Evolutionary conservation across 441 rosid genomes (phyloP).

Genomic region (Hypseocharis bilobata): DNA sequence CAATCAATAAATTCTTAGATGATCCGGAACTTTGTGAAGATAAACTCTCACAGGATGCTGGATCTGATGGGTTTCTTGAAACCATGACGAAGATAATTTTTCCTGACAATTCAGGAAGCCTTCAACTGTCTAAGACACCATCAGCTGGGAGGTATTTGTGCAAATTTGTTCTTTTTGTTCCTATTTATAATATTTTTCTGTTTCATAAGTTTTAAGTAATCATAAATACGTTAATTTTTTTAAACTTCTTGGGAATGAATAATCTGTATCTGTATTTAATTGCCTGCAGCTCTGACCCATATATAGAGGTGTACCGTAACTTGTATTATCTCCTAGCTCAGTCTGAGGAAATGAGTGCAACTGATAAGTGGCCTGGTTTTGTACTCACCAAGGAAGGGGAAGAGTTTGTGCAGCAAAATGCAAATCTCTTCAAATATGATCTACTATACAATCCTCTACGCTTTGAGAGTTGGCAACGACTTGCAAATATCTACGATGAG

Average conservation of each 20-base stretch:
- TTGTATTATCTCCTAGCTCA: slow-evolving; percentile 80
- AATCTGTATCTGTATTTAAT: slow-evolving; percentile 23
- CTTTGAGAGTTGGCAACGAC: slow-evolving; percentile 94
- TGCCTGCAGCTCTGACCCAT: slow-evolving; percentile 72
- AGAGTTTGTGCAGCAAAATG: slow-evolving; percentile 90
- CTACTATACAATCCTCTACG: slow-evolving; percentile 80
- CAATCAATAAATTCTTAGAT: slow-evolving; percentile 80
- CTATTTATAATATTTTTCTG: background rate
- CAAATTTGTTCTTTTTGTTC: slow-evolving; percentile 14
- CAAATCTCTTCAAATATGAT: slow-evolving; percentile 84
- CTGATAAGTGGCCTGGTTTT: slow-evolving; percentile 98
- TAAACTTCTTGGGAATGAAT: slow-evolving; percentile 15
- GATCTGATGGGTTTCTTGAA: slow-evolving; percentile 74
- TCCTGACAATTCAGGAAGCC: slow-evolving; percentile 41
- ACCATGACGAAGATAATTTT: slow-evolving; percentile 56
- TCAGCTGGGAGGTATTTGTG: slow-evolving; percentile 46
- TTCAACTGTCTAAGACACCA: slow-evolving; percentile 59
- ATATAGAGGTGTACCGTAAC: slow-evolving; percentile 76
- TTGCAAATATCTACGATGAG: slow-evolving; percentile 95
- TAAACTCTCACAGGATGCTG: slow-evolving; percentile 75
- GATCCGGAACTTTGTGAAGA: slow-evolving; percentile 82
- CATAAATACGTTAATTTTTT: slow-evolving; percentile 1
- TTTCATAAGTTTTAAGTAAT: background rate
- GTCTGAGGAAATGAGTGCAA: slow-evolving; percentile 92
- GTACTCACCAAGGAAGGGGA: slow-evolving; percentile 97